Evolutionary conservation across 2,329 filamentous ascomycete genomes (phyloP).

Genomic region (Paraphoma chrysanthemicola): DNA sequence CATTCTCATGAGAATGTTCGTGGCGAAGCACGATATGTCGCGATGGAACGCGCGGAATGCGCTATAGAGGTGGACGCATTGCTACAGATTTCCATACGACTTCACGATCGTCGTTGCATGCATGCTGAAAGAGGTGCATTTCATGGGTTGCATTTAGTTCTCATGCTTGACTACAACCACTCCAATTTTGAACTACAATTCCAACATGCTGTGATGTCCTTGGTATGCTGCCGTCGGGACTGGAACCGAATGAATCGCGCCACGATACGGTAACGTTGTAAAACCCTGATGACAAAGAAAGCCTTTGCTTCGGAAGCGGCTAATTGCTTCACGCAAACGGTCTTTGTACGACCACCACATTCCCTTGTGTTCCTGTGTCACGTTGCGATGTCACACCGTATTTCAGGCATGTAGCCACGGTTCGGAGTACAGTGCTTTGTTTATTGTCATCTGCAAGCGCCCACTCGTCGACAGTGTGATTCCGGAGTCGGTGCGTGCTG

Average conservation of each 20-base stretch:
- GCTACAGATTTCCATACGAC: constrained; percentile 10
- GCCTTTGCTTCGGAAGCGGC: not conserved
- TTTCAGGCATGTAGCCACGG: no score
- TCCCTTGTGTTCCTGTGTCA: constrained; percentile 1
- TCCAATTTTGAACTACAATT: not conserved
- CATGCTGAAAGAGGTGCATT: not conserved
- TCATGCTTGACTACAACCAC: not conserved
- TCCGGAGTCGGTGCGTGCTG: not conserved
- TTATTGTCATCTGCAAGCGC: not conserved
- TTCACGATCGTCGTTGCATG: constrained; percentile 6
- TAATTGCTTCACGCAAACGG: not conserved
- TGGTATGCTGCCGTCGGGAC: no score
- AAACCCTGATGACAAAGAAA: not conserved
- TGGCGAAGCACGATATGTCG: not conserved
- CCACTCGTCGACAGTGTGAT: not conserved
- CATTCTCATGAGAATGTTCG: not conserved
- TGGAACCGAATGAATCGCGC: not conserved
- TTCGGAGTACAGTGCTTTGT: not conserved
- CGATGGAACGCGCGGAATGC: not conserved
- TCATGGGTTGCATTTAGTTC: not conserved
- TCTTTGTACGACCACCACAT: not conserved
- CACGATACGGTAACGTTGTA: not conserved
- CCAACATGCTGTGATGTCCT: no score
- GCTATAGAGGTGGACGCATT: constrained; percentile 4
- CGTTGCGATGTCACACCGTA: not conserved